Conservation (phyloP, 805 yeast species). For the Zygotorulaspora sp. region DNA sequence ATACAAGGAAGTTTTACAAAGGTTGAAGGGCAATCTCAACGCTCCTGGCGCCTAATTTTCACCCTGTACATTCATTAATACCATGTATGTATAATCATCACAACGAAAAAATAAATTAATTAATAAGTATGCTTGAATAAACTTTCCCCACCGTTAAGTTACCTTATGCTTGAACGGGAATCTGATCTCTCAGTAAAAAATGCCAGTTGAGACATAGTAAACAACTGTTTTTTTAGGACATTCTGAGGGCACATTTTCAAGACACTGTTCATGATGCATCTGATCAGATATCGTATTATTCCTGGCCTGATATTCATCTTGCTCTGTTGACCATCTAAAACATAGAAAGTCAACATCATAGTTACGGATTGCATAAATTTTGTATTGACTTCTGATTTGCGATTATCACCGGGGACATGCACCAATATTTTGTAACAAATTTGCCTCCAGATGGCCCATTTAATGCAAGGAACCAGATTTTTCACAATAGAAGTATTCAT, state of each 20-base stretch:
- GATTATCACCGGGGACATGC: slow-evolving; percentile 8
- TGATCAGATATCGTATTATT: slow-evolving; percentile 17
- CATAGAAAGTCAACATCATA: slow-evolving; percentile 21
- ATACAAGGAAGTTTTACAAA: slow-evolving; percentile 59
- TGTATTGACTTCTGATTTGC: slow-evolving; percentile 5
- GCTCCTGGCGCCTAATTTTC: slow-evolving; percentile 66
- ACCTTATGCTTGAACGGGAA: not conserved
- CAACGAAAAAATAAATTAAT: slow-evolving; percentile 42
- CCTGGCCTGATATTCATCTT: slow-evolving; percentile 24
- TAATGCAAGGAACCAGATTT: slow-evolving; percentile 22
- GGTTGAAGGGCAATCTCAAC: slow-evolving; percentile 61
- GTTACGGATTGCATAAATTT: slow-evolving; percentile 19
- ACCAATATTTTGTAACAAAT: slow-evolving; percentile 13
- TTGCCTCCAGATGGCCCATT: slow-evolving; percentile 32
- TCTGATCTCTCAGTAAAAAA: slow-evolving; percentile 8
- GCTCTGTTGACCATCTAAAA: slow-evolving; percentile 19
- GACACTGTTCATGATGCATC: slow-evolving; percentile 10
- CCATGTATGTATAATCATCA: not conserved
- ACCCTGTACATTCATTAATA: not conserved
- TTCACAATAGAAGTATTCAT: slow-evolving; percentile 22
- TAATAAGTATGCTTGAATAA: too few species aligned
- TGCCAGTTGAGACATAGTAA: slow-evolving; percentile 18
- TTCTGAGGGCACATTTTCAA: not conserved
- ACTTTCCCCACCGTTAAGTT: too few species aligned
- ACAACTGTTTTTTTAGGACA: slow-evolving; percentile 9